Conservation (phyloP, 164 flowering plant species). For the Stephania cephalantha region DNA sequence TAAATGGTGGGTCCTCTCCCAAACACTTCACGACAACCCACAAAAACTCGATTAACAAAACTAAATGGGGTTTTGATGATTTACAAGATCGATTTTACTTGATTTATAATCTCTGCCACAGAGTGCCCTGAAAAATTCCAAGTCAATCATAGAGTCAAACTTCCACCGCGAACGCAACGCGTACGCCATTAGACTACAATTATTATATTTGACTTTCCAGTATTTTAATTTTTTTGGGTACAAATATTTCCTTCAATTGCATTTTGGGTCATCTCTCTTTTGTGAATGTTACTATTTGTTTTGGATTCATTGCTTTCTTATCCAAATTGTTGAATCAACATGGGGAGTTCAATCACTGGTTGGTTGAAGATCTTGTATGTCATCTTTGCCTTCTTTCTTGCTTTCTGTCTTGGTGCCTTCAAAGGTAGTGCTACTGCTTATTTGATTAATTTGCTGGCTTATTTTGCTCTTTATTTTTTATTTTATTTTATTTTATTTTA, state of each 20-base stretch:
- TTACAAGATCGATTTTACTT: neutral
- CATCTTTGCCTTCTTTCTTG: conserved; percentile 60
- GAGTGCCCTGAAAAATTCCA: neutral
- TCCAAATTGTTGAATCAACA: neutral
- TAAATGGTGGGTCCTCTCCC: neutral
- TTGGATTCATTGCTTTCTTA: neutral
- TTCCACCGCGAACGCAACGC: neutral
- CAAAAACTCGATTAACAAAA: neutral
- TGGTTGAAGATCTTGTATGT: conserved; percentile 51
- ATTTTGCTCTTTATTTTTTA: neutral
- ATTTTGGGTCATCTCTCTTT: neutral
- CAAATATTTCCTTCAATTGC: neutral
- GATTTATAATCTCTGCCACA: neutral
- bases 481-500: conserved; percentile 2
- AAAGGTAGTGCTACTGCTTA: conserved; percentile 41
- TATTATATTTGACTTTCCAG: neutral
- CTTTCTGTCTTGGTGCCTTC: conserved; percentile 64
- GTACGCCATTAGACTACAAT: neutral
- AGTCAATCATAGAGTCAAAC: neutral
- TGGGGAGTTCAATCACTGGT: conserved; percentile 15
- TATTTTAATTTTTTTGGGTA: neutral
- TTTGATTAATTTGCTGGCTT: neutral
- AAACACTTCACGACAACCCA: neutral
- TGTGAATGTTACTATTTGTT: neutral
- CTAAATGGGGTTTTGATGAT: neutral